These are phyloP conservation scores for Globisporangium solare DNA, from an alignment of 352 stramenopile genomes.

Conservation along the genomic window DNA sequence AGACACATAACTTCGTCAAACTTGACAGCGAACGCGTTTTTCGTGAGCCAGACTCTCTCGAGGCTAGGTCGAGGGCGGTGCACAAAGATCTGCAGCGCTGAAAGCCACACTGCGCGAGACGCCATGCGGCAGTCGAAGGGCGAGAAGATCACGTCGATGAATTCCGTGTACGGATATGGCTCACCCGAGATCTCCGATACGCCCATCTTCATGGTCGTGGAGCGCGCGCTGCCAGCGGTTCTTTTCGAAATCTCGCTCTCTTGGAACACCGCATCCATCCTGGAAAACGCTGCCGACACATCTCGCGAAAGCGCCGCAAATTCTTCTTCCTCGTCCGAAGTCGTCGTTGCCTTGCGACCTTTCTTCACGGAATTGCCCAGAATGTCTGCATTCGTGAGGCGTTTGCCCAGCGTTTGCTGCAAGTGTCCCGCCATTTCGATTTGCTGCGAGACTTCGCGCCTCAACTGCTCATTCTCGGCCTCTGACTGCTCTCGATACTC, in stretches of 20 bases:
- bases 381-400: not conserved
- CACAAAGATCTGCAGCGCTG: too few relatives aligned
- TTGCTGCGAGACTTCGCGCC: not conserved
- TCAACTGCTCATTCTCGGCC: not conserved
- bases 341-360: too few relatives aligned
- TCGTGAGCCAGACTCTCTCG: too few relatives aligned
- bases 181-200: not conserved
- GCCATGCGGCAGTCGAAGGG: not conserved
- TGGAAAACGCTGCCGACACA: not conserved
- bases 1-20: too few relatives aligned
- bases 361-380: not conserved
- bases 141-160: not conserved
- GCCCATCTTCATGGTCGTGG: not conserved
- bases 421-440: not conserved
- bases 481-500: not conserved
- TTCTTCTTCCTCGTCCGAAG: too few relatives aligned
- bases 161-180: not conserved
- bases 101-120: not conserved
- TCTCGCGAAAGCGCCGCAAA: too few relatives aligned
- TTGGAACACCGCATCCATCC: not conserved
- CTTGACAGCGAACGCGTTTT: not conserved
- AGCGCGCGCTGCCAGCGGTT: not conserved
- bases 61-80: too few relatives aligned
- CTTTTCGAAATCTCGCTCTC: not conserved
- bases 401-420: not conserved